Evolutionary conservation across 2,329 filamentous ascomycete genomes (phyloP).

Genomic region (Trichoderma cornu-damae): DNA sequence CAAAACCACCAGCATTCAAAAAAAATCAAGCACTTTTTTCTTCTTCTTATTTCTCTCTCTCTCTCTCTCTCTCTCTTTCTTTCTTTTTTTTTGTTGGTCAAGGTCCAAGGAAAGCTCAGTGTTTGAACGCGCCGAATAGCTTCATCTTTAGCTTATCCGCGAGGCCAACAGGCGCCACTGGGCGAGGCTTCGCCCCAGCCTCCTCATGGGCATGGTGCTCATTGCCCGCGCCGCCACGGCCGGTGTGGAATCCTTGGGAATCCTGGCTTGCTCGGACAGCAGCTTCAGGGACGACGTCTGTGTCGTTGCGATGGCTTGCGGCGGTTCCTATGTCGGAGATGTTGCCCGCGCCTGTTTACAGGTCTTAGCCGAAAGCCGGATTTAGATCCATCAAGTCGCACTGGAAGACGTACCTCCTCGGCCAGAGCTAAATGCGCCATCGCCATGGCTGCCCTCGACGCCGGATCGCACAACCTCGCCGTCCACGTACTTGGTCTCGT

Average conservation of each 20-base stretch:
- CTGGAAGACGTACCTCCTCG: constrained; percentile 47
- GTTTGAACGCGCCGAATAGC: constrained; percentile 48
- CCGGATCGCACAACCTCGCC: constrained; percentile 56
- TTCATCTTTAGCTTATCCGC: constrained; percentile 56
- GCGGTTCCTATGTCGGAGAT: constrained; percentile 47
- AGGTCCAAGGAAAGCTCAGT: constrained; percentile 31
- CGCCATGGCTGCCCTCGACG: constrained; percentile 49
- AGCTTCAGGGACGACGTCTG: constrained; percentile 48
- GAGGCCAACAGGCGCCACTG: constrained; percentile 37
- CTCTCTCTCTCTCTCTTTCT: too few relatives aligned
- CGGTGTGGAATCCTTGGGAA: constrained; percentile 50
- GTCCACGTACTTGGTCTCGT: constrained; percentile 56
- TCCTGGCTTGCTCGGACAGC: constrained; percentile 47
- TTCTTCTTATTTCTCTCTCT: too few relatives aligned
- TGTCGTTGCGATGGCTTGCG: constrained; percentile 41
- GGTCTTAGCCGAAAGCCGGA: neutral
- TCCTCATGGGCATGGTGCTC: constrained; percentile 37
- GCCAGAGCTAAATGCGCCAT: constrained; percentile 55
- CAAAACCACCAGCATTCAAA: neutral
- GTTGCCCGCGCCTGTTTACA: constrained; percentile 49
- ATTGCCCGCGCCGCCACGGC: constrained; percentile 57
- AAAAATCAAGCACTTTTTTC: neutral
- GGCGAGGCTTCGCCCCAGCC: constrained; percentile 25
- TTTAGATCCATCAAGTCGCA: neutral
- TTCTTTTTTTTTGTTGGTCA: too few relatives aligned